Evolutionary conservation across 495 filamentous ascomycete species (phyloP), one percentile per base, ranked within the genome.

Genomic region (Amniculicola lignicola): DNA sequence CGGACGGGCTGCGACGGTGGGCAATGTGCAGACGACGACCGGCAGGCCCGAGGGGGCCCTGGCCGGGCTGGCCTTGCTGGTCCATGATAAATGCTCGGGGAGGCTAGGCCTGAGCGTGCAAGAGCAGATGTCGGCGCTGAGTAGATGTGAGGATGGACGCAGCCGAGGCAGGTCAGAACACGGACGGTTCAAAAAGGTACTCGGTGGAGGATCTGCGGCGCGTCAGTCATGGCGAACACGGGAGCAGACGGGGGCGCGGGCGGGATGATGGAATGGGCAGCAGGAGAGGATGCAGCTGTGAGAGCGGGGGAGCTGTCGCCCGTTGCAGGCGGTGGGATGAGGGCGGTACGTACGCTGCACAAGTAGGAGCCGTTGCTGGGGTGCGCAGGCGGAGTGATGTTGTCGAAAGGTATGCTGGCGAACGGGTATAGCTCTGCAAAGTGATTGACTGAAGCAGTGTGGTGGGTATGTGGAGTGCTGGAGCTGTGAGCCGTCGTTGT

Each of bases 21-120:
- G 94, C 93, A 70, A 98, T 96, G 75, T 97, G 92, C 62, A 97
- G 82, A 70, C 90, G 86, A 67, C 93, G 90, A 62, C 90, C 90
- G 54, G 84, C 74, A 57, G 92, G 88, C 57, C 90, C 90, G 70
- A 85, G 82, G 44, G 86, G 83, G 67, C n/a, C n/a, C n/a, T n/a
- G n/a, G n/a, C 84, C 87, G 64, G 82, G 73, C 61, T 86, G 86
- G 65, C 83, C 82, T 70, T 87, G 82, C 73, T 90, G 88, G 74
- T 95, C 90, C 89, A 95, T 95, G 50, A 66, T 74, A 22, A 53
- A 35, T 40, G 38, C 19, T 46, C 40, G 45, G 27, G 37, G 47
- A 51, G 37, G 39, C 52, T 33, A 57, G 44, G 41, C 29, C 27
- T 51, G 25, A 29, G 57, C 29, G 38, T 44, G 46, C 29, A 43